phyloP scores from a whole-genome alignment of 768 basidiomycete species.

The Leucogyrophana mollusca region DNA sequence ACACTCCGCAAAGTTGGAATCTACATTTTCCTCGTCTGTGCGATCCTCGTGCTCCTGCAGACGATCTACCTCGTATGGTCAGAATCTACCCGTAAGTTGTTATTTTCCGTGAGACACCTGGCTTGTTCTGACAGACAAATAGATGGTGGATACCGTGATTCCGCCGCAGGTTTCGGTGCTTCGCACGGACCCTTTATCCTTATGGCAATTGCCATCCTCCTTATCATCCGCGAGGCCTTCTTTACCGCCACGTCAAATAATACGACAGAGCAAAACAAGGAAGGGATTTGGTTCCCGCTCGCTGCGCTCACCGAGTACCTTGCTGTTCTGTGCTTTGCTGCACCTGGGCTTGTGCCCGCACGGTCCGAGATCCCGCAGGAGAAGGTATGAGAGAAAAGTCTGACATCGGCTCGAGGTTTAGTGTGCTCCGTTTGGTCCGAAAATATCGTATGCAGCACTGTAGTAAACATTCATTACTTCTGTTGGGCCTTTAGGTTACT shows the following conservation, averaged over 20 bases:
- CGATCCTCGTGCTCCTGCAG: constrained; percentile 18
- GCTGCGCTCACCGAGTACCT: constrained; percentile 29
- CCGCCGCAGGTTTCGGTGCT: constrained; percentile 10
- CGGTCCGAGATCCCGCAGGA: constrained; percentile 7
- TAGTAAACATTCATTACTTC: no score
- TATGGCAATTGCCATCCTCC: constrained; percentile 18
- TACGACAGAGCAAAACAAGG: constrained; percentile 18
- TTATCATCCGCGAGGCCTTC: constrained; percentile 29
- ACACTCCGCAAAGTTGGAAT: constrained; percentile 24
- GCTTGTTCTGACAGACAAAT: background rate
- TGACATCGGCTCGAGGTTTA: no score
- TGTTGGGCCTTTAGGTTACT: no score
- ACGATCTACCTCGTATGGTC: constrained; percentile 17
- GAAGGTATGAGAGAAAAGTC: no score
- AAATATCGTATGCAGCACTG: no score
- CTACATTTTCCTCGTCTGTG: constrained; percentile 29
- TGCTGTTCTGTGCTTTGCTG: constrained; percentile 24
- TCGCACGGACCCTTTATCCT: constrained; percentile 21
- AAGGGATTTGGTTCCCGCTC: constrained; percentile 32
- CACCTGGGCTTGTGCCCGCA: constrained; percentile 31
- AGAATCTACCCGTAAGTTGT: constrained; percentile 12
- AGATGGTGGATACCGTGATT: constrained; percentile 9
- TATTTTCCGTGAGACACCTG: background rate
- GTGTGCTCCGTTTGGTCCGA: no score
- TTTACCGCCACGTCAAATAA: constrained; percentile 22